phyloP scores from a whole-genome alignment of 176 grass and related monocot genomes.

The Coix lacrymajobi region DNA sequence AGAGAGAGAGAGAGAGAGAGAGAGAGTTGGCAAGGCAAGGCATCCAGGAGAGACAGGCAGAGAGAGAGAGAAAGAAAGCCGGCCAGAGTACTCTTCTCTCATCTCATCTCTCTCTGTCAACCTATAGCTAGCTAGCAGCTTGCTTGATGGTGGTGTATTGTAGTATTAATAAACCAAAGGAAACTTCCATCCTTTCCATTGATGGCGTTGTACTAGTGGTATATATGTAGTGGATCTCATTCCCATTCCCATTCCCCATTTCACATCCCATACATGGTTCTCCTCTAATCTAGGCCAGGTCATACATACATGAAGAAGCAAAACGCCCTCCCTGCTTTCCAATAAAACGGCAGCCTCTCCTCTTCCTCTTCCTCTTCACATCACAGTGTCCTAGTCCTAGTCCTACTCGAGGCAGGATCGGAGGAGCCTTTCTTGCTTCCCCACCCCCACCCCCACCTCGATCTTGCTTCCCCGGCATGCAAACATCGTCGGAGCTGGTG shows the following conservation, averaged over 20 bases:
- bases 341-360: not conserved
- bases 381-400: not conserved
- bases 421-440: not conserved
- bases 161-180: constrained; percentile 31
- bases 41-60: not conserved
- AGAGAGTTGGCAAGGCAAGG: constrained; percentile 25
- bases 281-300: too few species aligned
- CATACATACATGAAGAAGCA: not conserved
- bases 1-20: constrained; percentile 16
- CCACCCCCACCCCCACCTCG: not conserved
- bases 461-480: constrained; percentile 16
- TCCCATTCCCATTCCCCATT: not conserved
- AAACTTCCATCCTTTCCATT: constrained; percentile 35
- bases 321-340: constrained; percentile 20
- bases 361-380: not conserved
- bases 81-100: not conserved
- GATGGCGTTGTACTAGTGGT: not conserved
- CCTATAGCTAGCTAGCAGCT: constrained; percentile 7
- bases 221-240: not conserved
- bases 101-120: not conserved
- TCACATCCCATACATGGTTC: not conserved
- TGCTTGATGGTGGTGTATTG: constrained; percentile 2
- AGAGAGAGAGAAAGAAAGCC: not conserved
- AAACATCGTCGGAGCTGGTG: not conserved
- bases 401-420: too few species aligned